A percentile compares a stretch with the other conserved stretches of the same genome.
Conservation (phyloP, 208 protist species). For the Zelonia costaricensis region DNA sequence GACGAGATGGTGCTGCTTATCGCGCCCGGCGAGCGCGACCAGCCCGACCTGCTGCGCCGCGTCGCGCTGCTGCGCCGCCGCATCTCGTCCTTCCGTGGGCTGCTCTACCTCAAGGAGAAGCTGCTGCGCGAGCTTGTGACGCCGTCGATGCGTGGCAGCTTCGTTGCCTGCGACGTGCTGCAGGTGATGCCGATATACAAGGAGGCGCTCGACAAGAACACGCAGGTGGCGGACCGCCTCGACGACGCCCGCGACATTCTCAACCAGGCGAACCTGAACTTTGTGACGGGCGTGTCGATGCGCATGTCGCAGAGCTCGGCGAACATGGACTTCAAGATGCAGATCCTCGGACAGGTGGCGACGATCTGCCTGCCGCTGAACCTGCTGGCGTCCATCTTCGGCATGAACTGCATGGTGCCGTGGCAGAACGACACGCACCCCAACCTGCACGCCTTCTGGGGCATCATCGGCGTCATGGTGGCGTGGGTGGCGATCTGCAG, state of each 20-base stretch:
- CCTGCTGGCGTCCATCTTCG: constrained; percentile 82
- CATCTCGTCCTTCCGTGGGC: constrained; percentile 56
- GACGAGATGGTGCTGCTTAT: constrained; percentile 90
- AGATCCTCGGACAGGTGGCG: constrained; percentile 74
- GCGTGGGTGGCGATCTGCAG: constrained; percentile 62
- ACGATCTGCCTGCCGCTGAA: constrained; percentile 87
- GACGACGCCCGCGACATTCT: constrained; percentile 80
- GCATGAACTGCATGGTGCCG: constrained; percentile 91
- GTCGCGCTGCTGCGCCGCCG: constrained; percentile 75
- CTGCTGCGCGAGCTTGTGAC: constrained; percentile 69
- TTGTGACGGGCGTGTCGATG: constrained; percentile 84
- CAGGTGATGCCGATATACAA: constrained; percentile 41
- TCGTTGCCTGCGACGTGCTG: constrained; percentile 40
- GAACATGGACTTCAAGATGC: constrained; percentile 84
- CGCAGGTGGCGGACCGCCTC: constrained; percentile 65
- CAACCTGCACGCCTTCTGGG: constrained; percentile 63
- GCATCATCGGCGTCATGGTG: constrained; percentile 63
- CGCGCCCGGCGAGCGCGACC: constrained; percentile 73
- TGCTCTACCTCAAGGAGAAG: constrained; percentile 79
- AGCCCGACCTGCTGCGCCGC: constrained; percentile 82
- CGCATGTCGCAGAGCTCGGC: constrained; percentile 85
- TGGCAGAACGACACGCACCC: constrained; percentile 56
- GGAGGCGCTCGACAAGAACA: constrained; percentile 63
- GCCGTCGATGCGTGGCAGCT: constrained; percentile 72
- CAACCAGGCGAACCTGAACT: constrained; percentile 88